Evolutionary conservation across 306 rosid species (phyloP).

Genomic region (Citrullus mucosospermus): DNA sequence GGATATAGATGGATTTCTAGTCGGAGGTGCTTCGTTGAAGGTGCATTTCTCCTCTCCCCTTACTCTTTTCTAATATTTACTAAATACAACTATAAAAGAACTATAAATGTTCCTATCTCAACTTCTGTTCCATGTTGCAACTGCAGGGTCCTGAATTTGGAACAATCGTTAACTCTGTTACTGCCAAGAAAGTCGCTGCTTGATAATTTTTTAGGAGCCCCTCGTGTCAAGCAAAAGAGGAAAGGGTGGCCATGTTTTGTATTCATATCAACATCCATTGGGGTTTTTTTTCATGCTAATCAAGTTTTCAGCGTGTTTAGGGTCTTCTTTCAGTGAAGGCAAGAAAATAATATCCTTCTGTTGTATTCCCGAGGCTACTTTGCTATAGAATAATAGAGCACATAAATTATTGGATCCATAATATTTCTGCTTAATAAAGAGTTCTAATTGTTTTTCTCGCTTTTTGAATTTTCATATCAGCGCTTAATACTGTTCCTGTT

Average conservation of each 20-base stretch:
- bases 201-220: conserved; percentile 21
- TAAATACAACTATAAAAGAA: neutral
- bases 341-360: neutral
- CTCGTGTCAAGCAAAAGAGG: conserved; percentile 20
- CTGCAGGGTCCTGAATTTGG: conserved; percentile 92
- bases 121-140: conserved; percentile 7
- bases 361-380: neutral
- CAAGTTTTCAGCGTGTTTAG: conserved; percentile 16
- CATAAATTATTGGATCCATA: neutral
- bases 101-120: neutral
- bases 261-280: conserved; percentile 9
- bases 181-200: conserved; percentile 89
- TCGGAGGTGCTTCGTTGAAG: conserved; percentile 97
- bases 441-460: neutral
- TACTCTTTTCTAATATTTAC: neutral
- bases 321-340: neutral
- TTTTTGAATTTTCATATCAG: neutral
- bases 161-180: conserved; percentile 66
- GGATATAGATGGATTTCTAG: conserved; percentile 96
- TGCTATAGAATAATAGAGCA: neutral
- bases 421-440: neutral
- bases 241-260: conserved; percentile 15
- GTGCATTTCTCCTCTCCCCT: conserved; percentile 15
- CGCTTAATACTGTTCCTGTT: neutral
- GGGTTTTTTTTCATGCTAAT: conserved; percentile 1